Percentiles rank a stretch among this genome's conserved stretches.
Evolutionary conservation across 352 stramenopile genomes (phyloP).

Genomic region (Globisporangium paddicum): DNA sequence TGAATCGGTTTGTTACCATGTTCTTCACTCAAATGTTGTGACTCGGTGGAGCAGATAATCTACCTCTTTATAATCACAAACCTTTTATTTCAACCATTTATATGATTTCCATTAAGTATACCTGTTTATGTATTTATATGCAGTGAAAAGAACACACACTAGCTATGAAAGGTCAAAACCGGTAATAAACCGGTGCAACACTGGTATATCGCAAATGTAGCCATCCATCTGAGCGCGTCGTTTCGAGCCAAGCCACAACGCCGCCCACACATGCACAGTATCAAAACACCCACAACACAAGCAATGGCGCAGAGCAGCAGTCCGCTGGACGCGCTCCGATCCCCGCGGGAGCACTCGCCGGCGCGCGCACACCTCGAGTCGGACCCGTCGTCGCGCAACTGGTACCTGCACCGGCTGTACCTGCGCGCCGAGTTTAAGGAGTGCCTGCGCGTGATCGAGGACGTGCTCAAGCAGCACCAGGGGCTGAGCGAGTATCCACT

Average conservation of each 20-base stretch:
- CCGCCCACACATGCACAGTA: background rate
- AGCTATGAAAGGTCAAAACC: background rate
- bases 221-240: background rate
- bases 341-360: conserved; percentile 39
- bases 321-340: conserved; percentile 48
- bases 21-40: too few species aligned
- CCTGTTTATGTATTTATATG: too few species aligned
- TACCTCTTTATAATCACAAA: too few species aligned
- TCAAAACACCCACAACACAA: background rate
- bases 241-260: background rate
- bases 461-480: conserved; percentile 76
- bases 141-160: background rate
- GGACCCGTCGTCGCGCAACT: conserved; percentile 68
- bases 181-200: background rate
- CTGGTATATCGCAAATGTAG: background rate
- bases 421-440: conserved; percentile 85
- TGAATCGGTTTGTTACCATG: too few species aligned
- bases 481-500: conserved; percentile 91
- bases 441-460: conserved; percentile 88
- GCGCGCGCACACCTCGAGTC: conserved; percentile 18
- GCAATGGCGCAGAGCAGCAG: conserved; percentile 12
- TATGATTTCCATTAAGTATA: too few species aligned
- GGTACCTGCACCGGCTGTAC: conserved; percentile 83
- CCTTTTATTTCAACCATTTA: too few species aligned
- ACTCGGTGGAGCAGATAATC: too few species aligned